Evolutionary conservation across 306 rosid species (phyloP), one percentile per base, ranked within the genome.

Genomic region (Delonix regia): DNA sequence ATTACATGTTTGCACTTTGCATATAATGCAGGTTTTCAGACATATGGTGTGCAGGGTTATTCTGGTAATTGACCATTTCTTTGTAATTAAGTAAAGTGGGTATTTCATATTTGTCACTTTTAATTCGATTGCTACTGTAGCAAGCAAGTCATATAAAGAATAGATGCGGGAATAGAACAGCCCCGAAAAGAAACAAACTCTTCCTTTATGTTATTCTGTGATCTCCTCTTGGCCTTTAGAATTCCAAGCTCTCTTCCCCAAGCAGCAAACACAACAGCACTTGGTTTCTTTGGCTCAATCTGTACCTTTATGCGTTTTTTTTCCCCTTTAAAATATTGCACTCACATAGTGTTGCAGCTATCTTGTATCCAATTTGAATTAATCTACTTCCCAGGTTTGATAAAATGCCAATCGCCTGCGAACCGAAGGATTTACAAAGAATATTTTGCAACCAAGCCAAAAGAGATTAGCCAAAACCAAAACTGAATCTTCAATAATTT

Each of bases 211-310:
- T 89, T 83, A 85, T 87, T 85, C 85, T 78, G 81, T 88, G 89
- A 92, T 91, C 89, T 88, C 86, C 79, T 53, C 84, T 66, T 78
- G 30, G 73, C 99, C 63, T 89, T 91, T 93, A 87, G 90, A 89
- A 91, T 91, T 95, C 97, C 93, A 92, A 90, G 93, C 97, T 88
- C 93, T 65, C 82, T 87, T 89, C 89, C 97, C 97, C 73, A 92
- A 78, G 90, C 81, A 87, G 73, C 88, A 81, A 89, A 80, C 85
- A 75, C 44, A 73, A 73, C 85, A 83, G 39, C 53, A 61, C 90
- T 80, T 74, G 83, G 85, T 80, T 87, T 89, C 87, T 86, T 84
- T 86, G 85, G 84, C 87, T 78, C 15, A 78, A 74, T 83, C 71
- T 74, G 65, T 69, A 65, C 83, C 91, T 88, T 87, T 89, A 76